Conservation (phyloP, 306 rosid genomes). For the Dryas octopetala region DNA sequence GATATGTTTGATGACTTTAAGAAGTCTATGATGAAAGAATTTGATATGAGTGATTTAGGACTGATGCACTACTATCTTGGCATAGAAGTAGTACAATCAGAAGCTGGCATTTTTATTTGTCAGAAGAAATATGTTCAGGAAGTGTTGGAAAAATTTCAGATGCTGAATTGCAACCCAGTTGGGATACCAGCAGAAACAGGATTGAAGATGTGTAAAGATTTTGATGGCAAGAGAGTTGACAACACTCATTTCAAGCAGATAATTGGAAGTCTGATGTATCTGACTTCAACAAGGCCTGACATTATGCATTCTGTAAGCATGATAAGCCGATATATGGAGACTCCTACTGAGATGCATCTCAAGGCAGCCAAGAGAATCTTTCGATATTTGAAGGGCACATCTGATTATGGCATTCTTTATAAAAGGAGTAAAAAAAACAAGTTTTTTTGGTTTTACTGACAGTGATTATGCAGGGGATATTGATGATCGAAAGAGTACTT, state of each 20-base stretch:
- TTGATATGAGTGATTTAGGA: background rate
- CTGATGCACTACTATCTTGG: background rate
- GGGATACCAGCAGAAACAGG: background rate
- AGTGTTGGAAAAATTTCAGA: background rate
- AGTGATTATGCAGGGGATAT: too few relatives aligned
- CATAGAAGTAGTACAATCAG: background rate
- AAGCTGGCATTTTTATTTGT: background rate
- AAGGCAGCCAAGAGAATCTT: too few relatives aligned
- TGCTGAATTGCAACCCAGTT: background rate
- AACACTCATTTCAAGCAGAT: background rate
- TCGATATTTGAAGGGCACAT: too few relatives aligned
- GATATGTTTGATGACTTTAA: background rate
- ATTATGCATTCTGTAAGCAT: background rate
- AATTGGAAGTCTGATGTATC: constrained; percentile 3
- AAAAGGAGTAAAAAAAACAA: too few relatives aligned
- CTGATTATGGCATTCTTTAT: too few relatives aligned
- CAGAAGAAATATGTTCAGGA: constrained; percentile 1
- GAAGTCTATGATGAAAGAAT: background rate
- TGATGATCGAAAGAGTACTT: too few relatives aligned
- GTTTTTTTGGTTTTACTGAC: too few relatives aligned
- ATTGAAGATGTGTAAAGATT: background rate
- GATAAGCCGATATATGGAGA: background rate
- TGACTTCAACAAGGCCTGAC: background rate
- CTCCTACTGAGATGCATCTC: background rate
- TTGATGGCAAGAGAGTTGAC: background rate